Evolutionary conservation across 129 eudicot genomes (phyloP), one percentile per base, ranked within the genome.

Genomic region (Flaveria linearis): DNA sequence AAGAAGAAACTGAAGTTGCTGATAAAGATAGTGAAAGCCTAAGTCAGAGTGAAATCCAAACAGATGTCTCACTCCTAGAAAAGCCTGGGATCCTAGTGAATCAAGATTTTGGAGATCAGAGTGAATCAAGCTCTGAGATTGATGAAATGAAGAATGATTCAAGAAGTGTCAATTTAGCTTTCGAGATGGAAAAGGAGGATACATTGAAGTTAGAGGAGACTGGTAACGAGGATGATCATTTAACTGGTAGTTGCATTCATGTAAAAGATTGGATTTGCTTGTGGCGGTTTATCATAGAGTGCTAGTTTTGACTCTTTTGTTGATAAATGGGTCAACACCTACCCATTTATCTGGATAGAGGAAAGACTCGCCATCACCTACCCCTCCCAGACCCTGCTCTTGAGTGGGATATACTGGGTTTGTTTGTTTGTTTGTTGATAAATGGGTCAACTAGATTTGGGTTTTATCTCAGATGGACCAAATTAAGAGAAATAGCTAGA

Each of bases 71-170:
- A 7, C 84, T 82, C 17, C 30, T 76, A 43, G 64, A 72, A 72
- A 86, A 78, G 73, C 83, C 86, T 20, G 76, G 62, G 64, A 72
- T 56, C 52, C 11, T 8, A 33, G 47, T 25, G 78, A 64, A 68
- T 74, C 71, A 74, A 74, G 62, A 23, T 78, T 33, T 49, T 68
- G 57, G 7, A 3, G 80, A 67, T 80, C 46, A 46, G 3, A 57
- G 20, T 58, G 71, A 74, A 56, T 43, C 63, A 17, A 74, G 33
- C 36, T 64, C 61, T 62, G 74, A 80, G 36, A 39, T 80, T 53
- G 74, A 72, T 64, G 83, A 73, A n/a, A 26, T 52, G 10, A 72
- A 73, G 42, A 65, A 74, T 70, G 55, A 9, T 55, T 80, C 71
- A 55, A 33, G 28, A 74, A 68, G 69, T 67, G 76, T 80, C 3